A percentile compares a stretch with the other conserved stretches of the same genome.
Conservation (phyloP, 2,329 filamentous ascomycete species). For the Aspergillus hortae region DNA sequence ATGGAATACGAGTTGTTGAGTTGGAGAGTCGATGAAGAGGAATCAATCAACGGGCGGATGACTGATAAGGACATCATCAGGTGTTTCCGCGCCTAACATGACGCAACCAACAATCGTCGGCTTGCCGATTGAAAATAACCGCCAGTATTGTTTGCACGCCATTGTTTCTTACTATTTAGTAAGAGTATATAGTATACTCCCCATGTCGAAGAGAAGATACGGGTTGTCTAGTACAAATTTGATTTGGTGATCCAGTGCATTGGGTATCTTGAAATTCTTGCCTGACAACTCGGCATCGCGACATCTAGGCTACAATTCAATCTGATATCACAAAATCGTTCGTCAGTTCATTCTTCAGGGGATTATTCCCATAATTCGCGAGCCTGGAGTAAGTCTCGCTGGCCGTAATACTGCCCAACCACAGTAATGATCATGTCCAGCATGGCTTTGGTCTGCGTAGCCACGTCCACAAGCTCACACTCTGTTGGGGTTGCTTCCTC, state of each 20-base stretch:
- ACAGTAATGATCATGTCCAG: conserved; percentile 90
- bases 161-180: no score
- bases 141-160: no score
- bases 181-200: neutral
- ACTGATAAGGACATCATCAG: neutral
- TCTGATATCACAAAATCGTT: no score
- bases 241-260: neutral
- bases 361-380: conserved; percentile 52
- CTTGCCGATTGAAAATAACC: neutral
- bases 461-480: conserved; percentile 18
- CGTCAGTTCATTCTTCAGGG: neutral
- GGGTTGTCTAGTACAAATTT: no score
- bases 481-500: conserved; percentile 6
- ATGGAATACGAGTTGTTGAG: neutral
- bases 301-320: neutral
- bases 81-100: neutral
- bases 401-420: conserved; percentile 83
- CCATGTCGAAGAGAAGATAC: no score
- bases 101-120: neutral
- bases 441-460: conserved; percentile 55
- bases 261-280: neutral
- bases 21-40: neutral
- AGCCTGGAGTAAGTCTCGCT: conserved; percentile 77
- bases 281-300: neutral
- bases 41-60: neutral